These are phyloP conservation scores for Sporothrix brunneoviolacea DNA, from an alignment of 2,329 filamentous ascomycete genomes.

Conservation along the genomic window DNA sequence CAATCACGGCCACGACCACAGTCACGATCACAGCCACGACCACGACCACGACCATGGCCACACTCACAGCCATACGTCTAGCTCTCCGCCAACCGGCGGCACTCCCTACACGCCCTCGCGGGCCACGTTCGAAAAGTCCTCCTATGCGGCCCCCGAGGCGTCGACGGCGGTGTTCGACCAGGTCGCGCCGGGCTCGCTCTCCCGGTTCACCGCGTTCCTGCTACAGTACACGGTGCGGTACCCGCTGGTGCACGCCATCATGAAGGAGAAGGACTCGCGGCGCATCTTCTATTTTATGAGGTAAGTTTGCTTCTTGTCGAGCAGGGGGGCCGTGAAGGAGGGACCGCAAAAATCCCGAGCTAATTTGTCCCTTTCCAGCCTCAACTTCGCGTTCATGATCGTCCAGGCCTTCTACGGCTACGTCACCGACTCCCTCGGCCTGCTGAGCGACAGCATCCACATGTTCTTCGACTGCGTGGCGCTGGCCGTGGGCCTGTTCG, in stretches of 20 bases:
- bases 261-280: conserved; percentile 86
- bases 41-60: conserved; percentile 20
- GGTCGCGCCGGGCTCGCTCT: conserved; percentile 44
- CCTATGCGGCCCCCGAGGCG: conserved; percentile 25
- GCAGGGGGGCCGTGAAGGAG: too few relatives aligned
- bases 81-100: conserved; percentile 24
- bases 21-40: conserved; percentile 25
- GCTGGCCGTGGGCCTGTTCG: conserved; percentile 80
- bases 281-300: conserved; percentile 96
- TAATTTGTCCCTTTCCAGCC: conserved; percentile 39
- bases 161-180: conserved; percentile 26
- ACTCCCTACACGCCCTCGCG: conserved; percentile 29
- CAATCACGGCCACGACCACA: conserved; percentile 16
- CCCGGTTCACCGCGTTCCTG: conserved; percentile 64
- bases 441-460: conserved; percentile 97
- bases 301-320: too few relatives aligned
- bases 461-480: conserved; percentile 99
- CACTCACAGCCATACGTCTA: conserved; percentile 23
- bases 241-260: conserved; percentile 76
- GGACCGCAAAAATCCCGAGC: too few relatives aligned
- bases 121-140: conserved; percentile 23
- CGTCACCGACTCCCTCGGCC: conserved; percentile 81
- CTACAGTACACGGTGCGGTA: conserved; percentile 63
- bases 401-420: conserved; percentile 94
- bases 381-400: conserved; percentile 93